A percentile compares a stretch with the other conserved stretches of the same genome.
Evolutionary conservation across 805 yeast species (phyloP).

Genomic region (Yamadazyma phyllophila): DNA sequence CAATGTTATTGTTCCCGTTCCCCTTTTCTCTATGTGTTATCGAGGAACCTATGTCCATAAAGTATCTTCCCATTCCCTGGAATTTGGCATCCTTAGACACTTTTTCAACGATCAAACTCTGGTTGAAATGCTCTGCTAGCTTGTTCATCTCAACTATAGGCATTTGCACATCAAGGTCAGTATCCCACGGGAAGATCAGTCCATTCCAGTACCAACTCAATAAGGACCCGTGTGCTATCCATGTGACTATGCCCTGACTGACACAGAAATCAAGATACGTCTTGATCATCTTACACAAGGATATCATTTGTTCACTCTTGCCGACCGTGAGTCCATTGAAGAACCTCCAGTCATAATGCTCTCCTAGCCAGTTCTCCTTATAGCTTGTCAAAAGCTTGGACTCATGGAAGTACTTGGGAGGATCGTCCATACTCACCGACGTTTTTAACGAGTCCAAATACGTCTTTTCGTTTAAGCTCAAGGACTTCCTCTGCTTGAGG

Average conservation of each 20-base stretch:
- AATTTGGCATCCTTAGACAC: slow-evolving; percentile 16
- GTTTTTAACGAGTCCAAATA: slow-evolving; percentile 19
- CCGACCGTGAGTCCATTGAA: slow-evolving; percentile 26
- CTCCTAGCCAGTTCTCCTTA: slow-evolving; percentile 22
- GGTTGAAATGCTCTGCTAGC: slow-evolving; percentile 48
- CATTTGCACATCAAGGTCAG: slow-evolving; percentile 64
- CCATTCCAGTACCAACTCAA: slow-evolving; percentile 69
- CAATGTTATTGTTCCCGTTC: slow-evolving; percentile 62
- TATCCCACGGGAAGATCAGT: slow-evolving; percentile 62
- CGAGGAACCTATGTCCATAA: slow-evolving; percentile 45
- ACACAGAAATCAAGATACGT: slow-evolving; percentile 51
- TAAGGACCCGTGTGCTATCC: slow-evolving; percentile 68
- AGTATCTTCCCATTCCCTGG: slow-evolving; percentile 57
- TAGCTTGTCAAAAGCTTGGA: slow-evolving; percentile 20
- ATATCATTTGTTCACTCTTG: slow-evolving; percentile 33
- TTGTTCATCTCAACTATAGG: slow-evolving; percentile 47
- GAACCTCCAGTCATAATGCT: slow-evolving; percentile 42
- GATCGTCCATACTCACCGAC: slow-evolving; percentile 14
- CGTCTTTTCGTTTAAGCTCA: slow-evolving; percentile 18
- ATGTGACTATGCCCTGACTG: slow-evolving; percentile 46
- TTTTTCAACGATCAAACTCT: slow-evolving; percentile 49
- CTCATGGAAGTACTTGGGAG: slow-evolving; percentile 35
- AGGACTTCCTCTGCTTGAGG: slow-evolving; percentile 10
- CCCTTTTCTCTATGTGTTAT: slow-evolving; percentile 56
- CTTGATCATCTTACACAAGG: slow-evolving; percentile 49